A percentile compares a stretch with the other conserved stretches of the same genome.
phyloP scores from a whole-genome alignment of 148 eudicot species.

The Rhododendron simsii region DNA sequence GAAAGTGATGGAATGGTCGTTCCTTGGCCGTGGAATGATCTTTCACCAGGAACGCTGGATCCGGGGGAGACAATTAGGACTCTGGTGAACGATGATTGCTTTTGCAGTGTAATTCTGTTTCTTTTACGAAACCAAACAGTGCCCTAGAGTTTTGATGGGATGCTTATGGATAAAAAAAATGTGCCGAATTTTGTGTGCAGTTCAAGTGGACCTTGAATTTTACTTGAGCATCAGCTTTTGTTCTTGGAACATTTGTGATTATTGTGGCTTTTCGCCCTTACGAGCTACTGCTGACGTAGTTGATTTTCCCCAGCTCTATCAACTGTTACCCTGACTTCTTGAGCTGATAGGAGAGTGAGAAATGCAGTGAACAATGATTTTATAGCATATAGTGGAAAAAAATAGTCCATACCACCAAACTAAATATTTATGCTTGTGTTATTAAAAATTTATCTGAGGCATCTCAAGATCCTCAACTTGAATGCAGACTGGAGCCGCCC shows the following conservation, averaged over 20 bases:
- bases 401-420: neutral
- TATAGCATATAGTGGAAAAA: neutral
- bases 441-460: neutral
- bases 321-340: neutral
- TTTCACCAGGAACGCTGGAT: neutral
- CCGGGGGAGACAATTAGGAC: neutral
- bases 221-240: neutral
- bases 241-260: neutral
- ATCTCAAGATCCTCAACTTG: neutral
- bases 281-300: neutral
- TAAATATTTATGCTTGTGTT: neutral
- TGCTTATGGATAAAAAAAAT: neutral
- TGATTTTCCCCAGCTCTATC: neutral
- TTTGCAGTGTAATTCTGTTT: neutral
- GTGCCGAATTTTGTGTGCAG: neutral
- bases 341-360: neutral
- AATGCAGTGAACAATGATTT: neutral
- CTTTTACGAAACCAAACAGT: neutral
- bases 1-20: neutral
- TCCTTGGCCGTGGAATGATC: neutral
- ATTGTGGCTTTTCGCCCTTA: neutral
- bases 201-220: neutral
- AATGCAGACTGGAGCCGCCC: neutral
- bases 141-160: neutral
- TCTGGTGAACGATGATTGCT: neutral